phyloP scores from a whole-genome alignment of 2,329 filamentous ascomycete species.

The Aureobasidium namibiae region DNA sequence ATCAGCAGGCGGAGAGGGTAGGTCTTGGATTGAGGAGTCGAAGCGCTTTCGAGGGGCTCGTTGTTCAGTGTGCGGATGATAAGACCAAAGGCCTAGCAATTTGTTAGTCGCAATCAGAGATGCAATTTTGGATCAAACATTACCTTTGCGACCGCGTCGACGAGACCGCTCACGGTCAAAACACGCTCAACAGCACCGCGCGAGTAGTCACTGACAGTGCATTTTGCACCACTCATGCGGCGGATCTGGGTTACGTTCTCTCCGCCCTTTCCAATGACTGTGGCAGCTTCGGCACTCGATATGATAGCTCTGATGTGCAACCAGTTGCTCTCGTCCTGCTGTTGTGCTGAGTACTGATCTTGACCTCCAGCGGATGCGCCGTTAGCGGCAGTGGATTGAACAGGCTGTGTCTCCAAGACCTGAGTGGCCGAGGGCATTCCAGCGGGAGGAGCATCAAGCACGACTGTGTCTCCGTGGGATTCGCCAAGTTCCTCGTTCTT shows the following conservation, averaged over 20 bases:
- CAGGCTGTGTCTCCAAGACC: conserved; percentile 48
- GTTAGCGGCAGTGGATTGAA: conserved; percentile 48
- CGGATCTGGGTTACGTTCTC: conserved; percentile 98
- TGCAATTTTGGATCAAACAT: conserved; percentile 20
- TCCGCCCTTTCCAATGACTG: conserved; percentile 95
- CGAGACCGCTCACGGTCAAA: conserved; percentile 89
- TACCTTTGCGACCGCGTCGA: conserved; percentile 95
- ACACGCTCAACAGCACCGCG: conserved; percentile 96
- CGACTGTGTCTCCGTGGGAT: conserved; percentile 59
- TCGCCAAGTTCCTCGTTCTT: conserved; percentile 43
- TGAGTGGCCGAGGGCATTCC: conserved; percentile 35
- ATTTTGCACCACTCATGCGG: conserved; percentile 91
- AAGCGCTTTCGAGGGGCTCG: conserved; percentile 79
- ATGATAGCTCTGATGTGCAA: conserved; percentile 96
- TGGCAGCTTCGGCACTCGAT: conserved; percentile 92
- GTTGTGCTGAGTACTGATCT: conserved; percentile 26
- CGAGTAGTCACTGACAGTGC: conserved; percentile 96
- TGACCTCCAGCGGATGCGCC: conserved; percentile 45
- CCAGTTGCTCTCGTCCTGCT: conserved; percentile 87
- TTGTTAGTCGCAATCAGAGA: conserved; percentile 21
- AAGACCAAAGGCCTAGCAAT: conserved; percentile 74
- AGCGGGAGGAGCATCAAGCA: conserved; percentile 54
- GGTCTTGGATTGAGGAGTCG: conserved; percentile 89
- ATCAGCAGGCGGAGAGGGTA: conserved; percentile 93
- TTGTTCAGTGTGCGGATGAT: conserved; percentile 98